Evolutionary conservation across 1,284 basidiomycete species (phyloP).

Genomic region (Puccinia sorghi): DNA sequence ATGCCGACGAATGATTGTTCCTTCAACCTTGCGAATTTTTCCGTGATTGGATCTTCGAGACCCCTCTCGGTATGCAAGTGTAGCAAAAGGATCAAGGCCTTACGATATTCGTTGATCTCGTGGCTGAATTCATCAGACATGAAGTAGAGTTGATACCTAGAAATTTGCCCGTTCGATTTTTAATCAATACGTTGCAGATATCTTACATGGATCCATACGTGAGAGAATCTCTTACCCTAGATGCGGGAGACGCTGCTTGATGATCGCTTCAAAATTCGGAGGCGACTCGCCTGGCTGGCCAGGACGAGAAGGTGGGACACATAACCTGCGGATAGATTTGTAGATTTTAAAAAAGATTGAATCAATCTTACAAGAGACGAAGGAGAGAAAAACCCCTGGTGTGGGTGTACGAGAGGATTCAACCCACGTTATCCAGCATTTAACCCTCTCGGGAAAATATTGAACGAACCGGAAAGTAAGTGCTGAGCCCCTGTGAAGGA

Average conservation of each 20-base stretch:
- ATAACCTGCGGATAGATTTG: conserved; percentile 19
- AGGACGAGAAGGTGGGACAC: conserved; percentile 28
- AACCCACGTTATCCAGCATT: conserved; percentile 23
- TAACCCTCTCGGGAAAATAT: conserved; percentile 26
- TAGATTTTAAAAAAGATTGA: neutral
- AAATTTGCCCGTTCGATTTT: neutral
- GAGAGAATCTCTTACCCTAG: conserved; percentile 10
- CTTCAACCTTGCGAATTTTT: conserved; percentile 1
- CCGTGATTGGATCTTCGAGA: neutral
- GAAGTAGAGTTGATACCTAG: conserved; percentile 34
- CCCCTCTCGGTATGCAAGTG: conserved; percentile 27
- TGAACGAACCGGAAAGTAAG: conserved; percentile 18
- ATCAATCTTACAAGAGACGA: neutral
- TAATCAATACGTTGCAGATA: neutral
- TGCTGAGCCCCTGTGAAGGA: conserved; percentile 12
- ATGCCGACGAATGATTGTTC: conserved; percentile 4
- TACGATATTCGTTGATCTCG: neutral
- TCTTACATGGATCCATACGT: neutral
- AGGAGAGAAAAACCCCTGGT: neutral
- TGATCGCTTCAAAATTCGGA: neutral
- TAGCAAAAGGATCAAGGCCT: conserved; percentile 3
- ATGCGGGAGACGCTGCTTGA: conserved; percentile 19
- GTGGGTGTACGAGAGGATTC: neutral
- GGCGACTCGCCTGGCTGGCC: conserved; percentile 1
- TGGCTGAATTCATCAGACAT: conserved; percentile 5